Evolutionary conservation across 1,139 yeast genomes (phyloP), one percentile per base, ranked within the genome.

Genomic region (Yamadazyma friedrichii): DNA sequence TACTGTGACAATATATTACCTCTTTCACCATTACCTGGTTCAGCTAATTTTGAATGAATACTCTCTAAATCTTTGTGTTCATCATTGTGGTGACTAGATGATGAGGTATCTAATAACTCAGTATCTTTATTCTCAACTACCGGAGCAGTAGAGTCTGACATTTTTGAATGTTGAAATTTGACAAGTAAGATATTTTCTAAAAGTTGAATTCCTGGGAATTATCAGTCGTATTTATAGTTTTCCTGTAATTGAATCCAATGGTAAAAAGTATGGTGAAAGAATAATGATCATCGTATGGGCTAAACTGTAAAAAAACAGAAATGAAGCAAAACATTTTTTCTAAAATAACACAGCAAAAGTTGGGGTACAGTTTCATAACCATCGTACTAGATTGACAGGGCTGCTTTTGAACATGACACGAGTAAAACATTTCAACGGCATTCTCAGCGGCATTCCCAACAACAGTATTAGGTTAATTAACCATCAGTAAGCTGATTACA

Each of bases 1-100:
- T 84, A 80, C 50, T 80, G 84, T 2, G 80, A 62, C 45, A 85
- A 68, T 40, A 84, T 81, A 58, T 84, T 84, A 32, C 78, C 81
- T 28, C 43, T 55, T 43, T 64, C 72, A n/a, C 62, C 64, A 6
- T 49, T 42, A 29, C 56, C 61, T 20, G 60, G 47, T 35, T 57
- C 58, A 12, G 56, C 59, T 4, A 39, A 24, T 33, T 50, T 52
- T 17, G 65, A 57, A 40, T 49, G 56, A 30, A 53, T 30, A 26
- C 64, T 55, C 27, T 62, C 69, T 32, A 53, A 44, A 35, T 63
- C 67, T 15, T 35, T 35, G n/a, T 17, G n/a, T 31, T 16, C 33
- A 9, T 29, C 31, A 24, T 16, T 20, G 20, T 28, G 33, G 15
- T 35, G 38, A 11, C 27, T 15, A 3, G 38, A 35, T 6, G 38